Base-by-base conservation (phyloP, 148 eudicot species). In the Hydrangea macrophylla region DNA sequence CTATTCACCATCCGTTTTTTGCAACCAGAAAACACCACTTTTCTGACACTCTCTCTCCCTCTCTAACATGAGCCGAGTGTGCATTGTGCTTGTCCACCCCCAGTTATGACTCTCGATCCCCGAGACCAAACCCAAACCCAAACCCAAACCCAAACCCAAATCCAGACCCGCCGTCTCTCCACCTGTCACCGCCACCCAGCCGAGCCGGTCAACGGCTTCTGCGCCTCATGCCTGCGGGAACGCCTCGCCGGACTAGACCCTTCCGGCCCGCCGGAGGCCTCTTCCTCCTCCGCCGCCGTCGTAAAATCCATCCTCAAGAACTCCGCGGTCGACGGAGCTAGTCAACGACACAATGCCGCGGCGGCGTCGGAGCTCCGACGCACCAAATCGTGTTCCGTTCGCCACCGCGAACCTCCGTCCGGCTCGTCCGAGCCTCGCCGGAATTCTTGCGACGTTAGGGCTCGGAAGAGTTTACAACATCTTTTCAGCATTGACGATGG, bases 131-230 rank as follows among this genome's bases (percentile, higher is more conserved):
- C n/a, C n/a, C n/a, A n/a, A n/a, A n/a, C n/a, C n/a, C n/a, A n/a
- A n/a, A n/a, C n/a, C n/a, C n/a, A n/a, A n/a, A n/a, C n/a, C n/a
- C n/a, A n/a, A n/a, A n/a, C n/a, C 61, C 76, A 36, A 2, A 12
- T 55, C 64, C 69, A 70, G 8, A 67, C 84, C 22, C 92, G 91
- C 74, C 93, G 97, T 51, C 77, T 58, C 45, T 72, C 89, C 50
- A 61, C 82, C 42, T 95, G 97, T 58, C 79, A 79, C 82, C 99
- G 88, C 70, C 97, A 91, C 78, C 90, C 93, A 0, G 50, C 83
- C 57, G 79, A 84, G 32, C 84, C 96, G 0, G 65, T 79, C 64
- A 83, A 96, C 62, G 85, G 88, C n/a, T 81, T 91, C 67, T 91
- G 97, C 77, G 79, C 93, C 18, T 73, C 85, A 1, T 89, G 96